Evolutionary conservation across 2,329 filamentous ascomycete genomes (phyloP).

Genomic region (Aurifilum marmelostoma): DNA sequence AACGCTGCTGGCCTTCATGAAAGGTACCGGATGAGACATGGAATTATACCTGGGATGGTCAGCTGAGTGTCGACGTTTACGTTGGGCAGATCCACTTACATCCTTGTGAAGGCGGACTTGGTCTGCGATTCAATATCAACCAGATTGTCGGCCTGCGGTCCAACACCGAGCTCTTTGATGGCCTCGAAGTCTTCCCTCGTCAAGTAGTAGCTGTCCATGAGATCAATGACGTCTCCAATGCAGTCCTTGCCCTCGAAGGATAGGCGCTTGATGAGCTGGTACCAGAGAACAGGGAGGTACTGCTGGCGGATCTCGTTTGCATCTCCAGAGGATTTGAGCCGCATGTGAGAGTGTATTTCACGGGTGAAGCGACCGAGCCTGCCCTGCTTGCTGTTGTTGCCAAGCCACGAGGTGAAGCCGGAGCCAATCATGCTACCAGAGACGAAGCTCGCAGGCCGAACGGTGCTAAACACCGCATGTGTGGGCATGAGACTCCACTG

Average conservation of each 20-base stretch:
- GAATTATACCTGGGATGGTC: conserved; percentile 71
- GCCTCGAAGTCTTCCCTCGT: conserved; percentile 94
- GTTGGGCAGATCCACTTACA: conserved; percentile 59
- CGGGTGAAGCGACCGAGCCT: conserved; percentile 81
- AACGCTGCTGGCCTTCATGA: conserved; percentile 89
- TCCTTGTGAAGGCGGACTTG: conserved; percentile 86
- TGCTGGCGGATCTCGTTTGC: conserved; percentile 93
- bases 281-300: conserved; percentile 88
- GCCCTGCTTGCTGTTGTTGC: conserved; percentile 87
- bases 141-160: conserved; percentile 74
- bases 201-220: conserved; percentile 97
- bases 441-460: conserved; percentile 85
- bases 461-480: conserved; percentile 93
- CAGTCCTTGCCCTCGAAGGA: conserved; percentile 79
- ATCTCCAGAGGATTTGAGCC: conserved; percentile 85
- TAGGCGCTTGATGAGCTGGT: conserved; percentile 74
- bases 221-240: conserved; percentile 80
- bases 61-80: conserved; percentile 27
- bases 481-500: conserved; percentile 98
- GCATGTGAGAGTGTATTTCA: conserved; percentile 97
- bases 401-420: conserved; percentile 88
- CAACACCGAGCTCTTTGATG: conserved; percentile 88
- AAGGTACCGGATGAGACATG: conserved; percentile 85
- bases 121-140: conserved; percentile 82
- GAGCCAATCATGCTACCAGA: conserved; percentile 77